Conservation (phyloP, 2,329 filamentous ascomycete species). For the Fusarium chlamydosporum region DNA sequence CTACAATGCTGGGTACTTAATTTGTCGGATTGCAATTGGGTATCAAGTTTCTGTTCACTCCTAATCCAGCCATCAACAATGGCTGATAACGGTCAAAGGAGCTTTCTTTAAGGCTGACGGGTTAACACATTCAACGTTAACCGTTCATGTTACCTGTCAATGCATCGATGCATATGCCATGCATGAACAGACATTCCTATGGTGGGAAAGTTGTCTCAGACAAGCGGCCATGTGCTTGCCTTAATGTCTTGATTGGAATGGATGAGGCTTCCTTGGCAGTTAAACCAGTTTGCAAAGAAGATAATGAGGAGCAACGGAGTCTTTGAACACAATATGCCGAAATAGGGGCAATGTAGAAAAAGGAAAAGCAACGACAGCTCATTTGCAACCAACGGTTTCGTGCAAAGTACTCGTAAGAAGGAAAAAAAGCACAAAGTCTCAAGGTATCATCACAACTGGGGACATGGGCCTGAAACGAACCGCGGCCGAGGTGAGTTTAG, state of each 20-base stretch:
- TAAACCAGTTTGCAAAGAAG: neutral
- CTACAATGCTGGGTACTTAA: neutral
- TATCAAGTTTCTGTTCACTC: neutral
- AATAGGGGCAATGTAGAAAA: slow-evolving; percentile 3
- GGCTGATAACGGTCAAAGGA: slow-evolving; percentile 12
- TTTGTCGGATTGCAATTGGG: neutral
- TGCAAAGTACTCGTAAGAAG: slow-evolving; percentile 12
- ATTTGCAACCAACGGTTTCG: neutral
- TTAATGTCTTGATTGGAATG: slow-evolving; percentile 27
- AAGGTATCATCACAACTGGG: slow-evolving; percentile 30
- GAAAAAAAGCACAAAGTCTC: slow-evolving; percentile 23
- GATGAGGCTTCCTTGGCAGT: slow-evolving; percentile 13
- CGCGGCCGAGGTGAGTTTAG: slow-evolving; percentile 34
- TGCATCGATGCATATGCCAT: slow-evolving; percentile 23
- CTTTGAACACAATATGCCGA: neutral
- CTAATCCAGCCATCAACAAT: neutral
- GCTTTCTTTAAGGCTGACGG: slow-evolving; percentile 36
- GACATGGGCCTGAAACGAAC: slow-evolving; percentile 48
- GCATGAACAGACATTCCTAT: slow-evolving; percentile 29
- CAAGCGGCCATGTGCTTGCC: slow-evolving; percentile 14
- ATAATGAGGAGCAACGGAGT: neutral
- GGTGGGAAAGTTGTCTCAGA: slow-evolving; percentile 36
- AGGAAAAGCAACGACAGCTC: neutral
- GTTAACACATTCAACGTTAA: slow-evolving; percentile 24
- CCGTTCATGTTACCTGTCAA: slow-evolving; percentile 15